Evolutionary conservation across 371 early-diverging fungal species (phyloP).

Genomic region (Lichtheimia corymbifera): DNA sequence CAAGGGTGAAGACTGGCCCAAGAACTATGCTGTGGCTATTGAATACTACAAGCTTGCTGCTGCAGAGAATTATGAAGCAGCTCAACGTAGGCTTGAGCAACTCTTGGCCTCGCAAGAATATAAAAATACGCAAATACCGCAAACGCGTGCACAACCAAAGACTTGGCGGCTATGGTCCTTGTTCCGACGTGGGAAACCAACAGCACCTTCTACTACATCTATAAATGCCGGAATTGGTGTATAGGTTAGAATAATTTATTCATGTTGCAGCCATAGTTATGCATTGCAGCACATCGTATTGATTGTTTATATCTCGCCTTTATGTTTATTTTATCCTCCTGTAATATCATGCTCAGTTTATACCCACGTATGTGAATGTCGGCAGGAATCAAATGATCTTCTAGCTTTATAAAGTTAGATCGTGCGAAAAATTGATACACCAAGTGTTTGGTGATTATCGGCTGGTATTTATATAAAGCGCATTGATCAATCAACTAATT

Average conservation of each 20-base stretch:
- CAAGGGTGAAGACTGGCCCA: slow-evolving; percentile 43
- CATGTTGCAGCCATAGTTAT: too few relatives aligned
- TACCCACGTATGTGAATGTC: too few relatives aligned
- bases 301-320: too few relatives aligned
- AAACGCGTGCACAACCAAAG: slow-evolving; percentile 7
- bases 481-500: neutral
- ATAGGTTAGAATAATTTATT: too few relatives aligned
- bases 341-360: too few relatives aligned
- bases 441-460: neutral
- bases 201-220: neutral
- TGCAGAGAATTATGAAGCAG: slow-evolving; percentile 41
- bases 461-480: neutral
- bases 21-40: slow-evolving; percentile 36
- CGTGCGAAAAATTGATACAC: too few relatives aligned
- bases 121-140: slow-evolving; percentile 6
- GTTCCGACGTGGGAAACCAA: slow-evolving; percentile 17
- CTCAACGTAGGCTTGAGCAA: slow-evolving; percentile 22
- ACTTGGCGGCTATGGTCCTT: slow-evolving; percentile 23
- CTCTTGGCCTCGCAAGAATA: slow-evolving; percentile 15
- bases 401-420: too few relatives aligned
- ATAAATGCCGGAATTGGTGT: neutral
- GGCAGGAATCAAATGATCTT: too few relatives aligned
- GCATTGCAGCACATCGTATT: too few relatives aligned
- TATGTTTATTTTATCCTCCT: too few relatives aligned
- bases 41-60: slow-evolving; percentile 50